A percentile compares a stretch with the other conserved stretches of the same genome.
Evolutionary conservation across 2,329 filamentous ascomycete species (phyloP).

Genomic region (Madurella fahalii): DNA sequence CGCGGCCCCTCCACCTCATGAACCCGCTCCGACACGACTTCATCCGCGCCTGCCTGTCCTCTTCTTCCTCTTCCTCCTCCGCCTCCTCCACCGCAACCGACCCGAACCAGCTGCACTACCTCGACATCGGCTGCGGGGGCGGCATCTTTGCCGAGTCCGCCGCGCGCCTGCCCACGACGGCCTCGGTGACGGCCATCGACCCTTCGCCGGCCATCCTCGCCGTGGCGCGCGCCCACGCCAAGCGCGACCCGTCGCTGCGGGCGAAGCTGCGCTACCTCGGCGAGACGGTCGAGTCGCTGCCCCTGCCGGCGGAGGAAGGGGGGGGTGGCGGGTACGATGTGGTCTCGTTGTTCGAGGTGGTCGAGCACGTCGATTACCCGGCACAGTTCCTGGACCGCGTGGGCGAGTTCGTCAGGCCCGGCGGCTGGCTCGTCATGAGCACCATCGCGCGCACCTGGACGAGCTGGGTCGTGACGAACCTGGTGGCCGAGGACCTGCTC

Average conservation of each 20-base stretch:
- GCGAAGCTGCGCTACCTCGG: conserved; percentile 68
- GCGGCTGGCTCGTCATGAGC: conserved; percentile 87
- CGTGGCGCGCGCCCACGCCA: conserved; percentile 72
- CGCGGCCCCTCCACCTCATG: conserved; percentile 92
- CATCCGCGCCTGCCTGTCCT: conserved; percentile 67
- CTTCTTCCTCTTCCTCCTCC: conserved; percentile 45
- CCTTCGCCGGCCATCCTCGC: conserved; percentile 68
- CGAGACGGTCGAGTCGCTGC: conserved; percentile 69
- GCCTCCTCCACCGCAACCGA: conserved; percentile 9
- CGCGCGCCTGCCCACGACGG: conserved; percentile 61
- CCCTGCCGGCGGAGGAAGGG: conserved; percentile 35
- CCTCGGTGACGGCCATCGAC: conserved; percentile 70
- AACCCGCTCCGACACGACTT: conserved; percentile 95
- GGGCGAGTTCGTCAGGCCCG: conserved; percentile 74
- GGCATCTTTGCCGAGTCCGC: conserved; percentile 93
- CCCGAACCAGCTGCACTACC: conserved; percentile 55
- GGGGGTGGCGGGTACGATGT: conserved; percentile 60
- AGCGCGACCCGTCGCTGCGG: conserved; percentile 64
- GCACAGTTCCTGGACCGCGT: conserved; percentile 68
- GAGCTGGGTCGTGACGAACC: conserved; percentile 88
- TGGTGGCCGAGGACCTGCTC: conserved; percentile 83
- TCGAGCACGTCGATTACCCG: conserved; percentile 83
- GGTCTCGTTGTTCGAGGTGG: conserved; percentile 86
- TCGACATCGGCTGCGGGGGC: conserved; percentile 93
- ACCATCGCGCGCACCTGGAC: conserved; percentile 88